Evolutionary conservation across 495 filamentous ascomycete genomes (phyloP), one percentile per base, ranked within the genome.

Genomic region (Pseudoneurospora amorphoporcata): DNA sequence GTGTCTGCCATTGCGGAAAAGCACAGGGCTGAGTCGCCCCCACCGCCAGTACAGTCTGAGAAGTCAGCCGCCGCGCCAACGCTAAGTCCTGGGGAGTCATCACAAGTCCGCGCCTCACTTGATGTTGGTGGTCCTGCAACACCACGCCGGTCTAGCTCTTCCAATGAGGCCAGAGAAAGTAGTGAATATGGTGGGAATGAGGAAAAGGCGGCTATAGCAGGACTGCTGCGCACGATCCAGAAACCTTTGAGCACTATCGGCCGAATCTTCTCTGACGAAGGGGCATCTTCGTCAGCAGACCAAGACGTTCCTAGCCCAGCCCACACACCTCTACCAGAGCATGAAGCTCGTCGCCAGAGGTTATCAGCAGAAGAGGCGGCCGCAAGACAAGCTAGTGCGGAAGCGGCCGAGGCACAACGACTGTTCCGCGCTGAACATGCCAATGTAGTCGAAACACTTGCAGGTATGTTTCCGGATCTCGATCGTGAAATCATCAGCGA

Each of bases 1-100:
- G 95, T 99, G 14, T 97, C 93, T n/a, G 92, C 92, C 17, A 98
- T 99, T 73, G 94, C 95, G 2, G 94, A 98, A 81, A 90, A 92
- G 75, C 92, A 95, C 75, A 87, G 88, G 58, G 85, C 88, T 23
- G 80, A 83, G 29, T 78, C 83, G 39, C 79, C 81, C 17, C 74
- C 86, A n/a, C 82, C 82, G 7, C 78, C 83, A 0, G 82, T 83
- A 32, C 75, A 88, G 9, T 86, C 85, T 3, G 90, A 94, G 75
- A 92, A 94, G 79, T 87, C 89, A 16, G 72, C 85, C 2, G 84
- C 84, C 76, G 77, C 92, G 16, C 78, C 77, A 69, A 79, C 79
- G n/a, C 73, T 77, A 8, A 75, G 74, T 14, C 40, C 77, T n/a
- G 74, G 71, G 3, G 77, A 75, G n/a, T 71, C 77, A 2, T 76